Conservation (phyloP, 441 rosid species). For the Euphorbia corollata region DNA sequence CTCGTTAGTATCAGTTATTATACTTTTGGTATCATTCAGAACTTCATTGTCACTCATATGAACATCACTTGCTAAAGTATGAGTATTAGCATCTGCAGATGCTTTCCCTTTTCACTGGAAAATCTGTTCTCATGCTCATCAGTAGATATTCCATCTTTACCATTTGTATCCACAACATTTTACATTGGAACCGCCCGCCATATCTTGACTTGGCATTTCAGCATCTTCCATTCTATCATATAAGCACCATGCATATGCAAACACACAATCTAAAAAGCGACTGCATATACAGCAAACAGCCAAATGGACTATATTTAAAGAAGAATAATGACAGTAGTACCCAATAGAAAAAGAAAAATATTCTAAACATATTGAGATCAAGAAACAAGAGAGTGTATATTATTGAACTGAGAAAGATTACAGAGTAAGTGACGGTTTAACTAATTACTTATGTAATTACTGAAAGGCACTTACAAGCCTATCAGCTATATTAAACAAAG, state of each 20-base stretch:
- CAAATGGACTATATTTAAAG: neutral
- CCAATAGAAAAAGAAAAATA: neutral
- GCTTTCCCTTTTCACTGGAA: constrained; percentile 27
- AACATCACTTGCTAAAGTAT: constrained; percentile 38
- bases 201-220: constrained; percentile 42
- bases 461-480: no score
- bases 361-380: no score
- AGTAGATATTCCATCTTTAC: constrained; percentile 28
- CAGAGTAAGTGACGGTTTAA: no score
- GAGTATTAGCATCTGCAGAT: constrained; percentile 29
- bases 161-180: constrained; percentile 29
- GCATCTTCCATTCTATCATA: constrained; percentile 42
- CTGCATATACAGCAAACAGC: neutral
- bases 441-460: no score
- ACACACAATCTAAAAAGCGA: neutral
- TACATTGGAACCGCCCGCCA: constrained; percentile 24
- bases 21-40: constrained; percentile 22
- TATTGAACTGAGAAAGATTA: no score
- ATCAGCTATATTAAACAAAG: no score
- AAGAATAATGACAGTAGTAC: neutral
- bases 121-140: constrained; percentile 18
- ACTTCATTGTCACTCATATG: constrained; percentile 30
- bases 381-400: no score
- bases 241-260: neutral
- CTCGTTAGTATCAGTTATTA: constrained; percentile 16